These are phyloP conservation scores for Leptoxyphium fumago DNA, from an alignment of 2,329 filamentous ascomycete genomes.

Conservation along the genomic window DNA sequence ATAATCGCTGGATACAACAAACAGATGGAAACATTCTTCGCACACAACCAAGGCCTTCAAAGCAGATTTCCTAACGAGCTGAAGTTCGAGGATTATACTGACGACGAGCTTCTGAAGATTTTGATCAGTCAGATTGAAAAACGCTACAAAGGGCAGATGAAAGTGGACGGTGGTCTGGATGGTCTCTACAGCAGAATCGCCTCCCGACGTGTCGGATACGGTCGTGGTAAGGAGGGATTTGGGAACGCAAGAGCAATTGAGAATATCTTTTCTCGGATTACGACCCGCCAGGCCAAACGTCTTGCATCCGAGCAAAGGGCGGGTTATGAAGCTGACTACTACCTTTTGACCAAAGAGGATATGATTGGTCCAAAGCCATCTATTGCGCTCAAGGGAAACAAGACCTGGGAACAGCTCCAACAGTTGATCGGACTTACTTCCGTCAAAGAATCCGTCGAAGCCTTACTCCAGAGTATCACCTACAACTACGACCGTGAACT, in stretches of 20 bases:
- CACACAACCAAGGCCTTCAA: conserved; percentile 55
- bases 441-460: conserved; percentile 48
- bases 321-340: conserved; percentile 36
- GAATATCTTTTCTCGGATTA: conserved; percentile 42
- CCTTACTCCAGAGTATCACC: conserved; percentile 45
- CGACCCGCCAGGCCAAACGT: conserved; percentile 43
- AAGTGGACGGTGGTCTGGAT: conserved; percentile 39
- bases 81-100: conserved; percentile 54
- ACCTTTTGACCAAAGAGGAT: conserved; percentile 50
- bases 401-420: conserved; percentile 45
- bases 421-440: conserved; percentile 42
- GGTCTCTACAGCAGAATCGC: conserved; percentile 53
- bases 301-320: conserved; percentile 40
- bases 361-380: conserved; percentile 55
- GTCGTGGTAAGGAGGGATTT: conserved; percentile 51
- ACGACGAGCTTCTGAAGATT: conserved; percentile 50
- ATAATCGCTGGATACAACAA: conserved; percentile 59
- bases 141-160: conserved; percentile 42
- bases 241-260: conserved; percentile 59
- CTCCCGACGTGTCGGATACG: conserved; percentile 44
- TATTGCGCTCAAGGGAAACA: conserved; percentile 34
- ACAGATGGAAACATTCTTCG: conserved; percentile 63
- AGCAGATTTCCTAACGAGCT: conserved; percentile 54
- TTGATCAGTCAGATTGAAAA: conserved; percentile 39
- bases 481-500: conserved; percentile 55